A percentile compares a stretch with the other conserved stretches of the same genome.
Conservation (phyloP, 139 green algal genomes). For the Ostreobium quekettii region DNA sequence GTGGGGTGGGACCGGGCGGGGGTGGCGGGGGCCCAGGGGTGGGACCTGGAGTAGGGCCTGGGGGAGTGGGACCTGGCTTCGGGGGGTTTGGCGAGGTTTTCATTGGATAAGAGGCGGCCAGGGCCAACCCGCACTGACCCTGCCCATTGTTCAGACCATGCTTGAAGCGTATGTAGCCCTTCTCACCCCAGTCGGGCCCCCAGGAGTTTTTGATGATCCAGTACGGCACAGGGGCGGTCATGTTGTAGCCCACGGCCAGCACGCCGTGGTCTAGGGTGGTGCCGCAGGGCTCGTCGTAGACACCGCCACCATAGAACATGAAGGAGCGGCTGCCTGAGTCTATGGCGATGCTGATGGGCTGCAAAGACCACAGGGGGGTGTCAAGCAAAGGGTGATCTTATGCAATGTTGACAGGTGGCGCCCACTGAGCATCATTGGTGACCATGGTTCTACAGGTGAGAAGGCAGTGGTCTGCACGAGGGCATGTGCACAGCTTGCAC, state of each 20-base stretch:
- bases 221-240: constrained; percentile 62
- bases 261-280: constrained; percentile 90
- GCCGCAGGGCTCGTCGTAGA: constrained; percentile 60
- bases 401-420: too few species aligned
- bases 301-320: constrained; percentile 14
- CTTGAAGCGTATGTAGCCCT: constrained; percentile 78
- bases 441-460: too few species aligned
- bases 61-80: too few species aligned
- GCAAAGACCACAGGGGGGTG: neutral
- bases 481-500: too few species aligned
- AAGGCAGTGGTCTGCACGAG: too few species aligned
- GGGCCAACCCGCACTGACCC: constrained; percentile 87
- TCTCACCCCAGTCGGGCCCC: constrained; percentile 81
- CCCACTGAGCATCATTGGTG: too few species aligned
- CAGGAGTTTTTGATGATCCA: constrained; percentile 98
- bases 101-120: constrained; percentile 85
- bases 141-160: neutral
- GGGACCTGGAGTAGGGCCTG: too few species aligned
- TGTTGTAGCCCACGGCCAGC: constrained; percentile 87
- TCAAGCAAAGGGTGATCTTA: too few species aligned
- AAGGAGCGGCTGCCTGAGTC: neutral
- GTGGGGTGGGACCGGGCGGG: too few species aligned
- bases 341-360: constrained; percentile 13
- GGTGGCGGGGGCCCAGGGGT: too few species aligned
- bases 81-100: too few species aligned